Evolutionary conservation across 2,329 filamentous ascomycete genomes (phyloP).

Genomic region (Botryotinia globosa): DNA sequence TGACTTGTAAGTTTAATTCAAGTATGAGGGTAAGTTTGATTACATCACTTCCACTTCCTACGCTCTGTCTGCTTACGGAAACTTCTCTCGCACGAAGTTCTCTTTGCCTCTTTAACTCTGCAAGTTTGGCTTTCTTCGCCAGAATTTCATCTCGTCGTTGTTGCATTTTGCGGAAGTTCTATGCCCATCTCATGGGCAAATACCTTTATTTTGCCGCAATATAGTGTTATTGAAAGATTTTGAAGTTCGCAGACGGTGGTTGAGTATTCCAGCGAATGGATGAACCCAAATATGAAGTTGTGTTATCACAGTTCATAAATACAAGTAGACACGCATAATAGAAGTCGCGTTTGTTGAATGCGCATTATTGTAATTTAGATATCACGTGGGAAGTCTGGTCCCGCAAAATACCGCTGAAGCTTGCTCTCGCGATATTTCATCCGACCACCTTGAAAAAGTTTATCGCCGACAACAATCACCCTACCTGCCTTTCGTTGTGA

Average conservation of each 20-base stretch:
- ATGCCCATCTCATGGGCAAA: slow-evolving; percentile 33
- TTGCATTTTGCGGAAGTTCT: slow-evolving; percentile 43
- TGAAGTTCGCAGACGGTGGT: not conserved
- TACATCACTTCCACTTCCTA: slow-evolving; percentile 71
- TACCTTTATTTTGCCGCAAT: slow-evolving; percentile 14
- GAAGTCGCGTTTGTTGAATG: slow-evolving; percentile 7
- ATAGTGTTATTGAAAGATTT: not conserved
- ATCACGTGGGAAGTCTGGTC: slow-evolving; percentile 17
- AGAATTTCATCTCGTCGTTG: slow-evolving; percentile 92
- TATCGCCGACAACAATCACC: slow-evolving; percentile 22
- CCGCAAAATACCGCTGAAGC: slow-evolving; percentile 22
- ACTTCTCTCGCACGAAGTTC: slow-evolving; percentile 79
- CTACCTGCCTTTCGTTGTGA: slow-evolving; percentile 26
- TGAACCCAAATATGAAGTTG: not conserved
- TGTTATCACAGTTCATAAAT: not conserved
- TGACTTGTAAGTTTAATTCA: slow-evolving; percentile 34
- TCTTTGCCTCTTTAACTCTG: slow-evolving; percentile 89
- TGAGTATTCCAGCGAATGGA: not conserved
- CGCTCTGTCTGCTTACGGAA: slow-evolving; percentile 64
- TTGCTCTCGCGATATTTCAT: slow-evolving; percentile 20
- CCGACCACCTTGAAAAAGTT: slow-evolving; percentile 29
- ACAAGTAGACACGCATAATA: slow-evolving; percentile 5
- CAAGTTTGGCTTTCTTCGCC: slow-evolving; percentile 94
- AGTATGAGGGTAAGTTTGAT: slow-evolving; percentile 31
- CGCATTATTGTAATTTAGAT: slow-evolving; percentile 16